Percentiles rank a stretch among this genome's conserved stretches.
phyloP scores from a whole-genome alignment of 2,329 filamentous ascomycete genomes.

The Fusarium sp. region DNA sequence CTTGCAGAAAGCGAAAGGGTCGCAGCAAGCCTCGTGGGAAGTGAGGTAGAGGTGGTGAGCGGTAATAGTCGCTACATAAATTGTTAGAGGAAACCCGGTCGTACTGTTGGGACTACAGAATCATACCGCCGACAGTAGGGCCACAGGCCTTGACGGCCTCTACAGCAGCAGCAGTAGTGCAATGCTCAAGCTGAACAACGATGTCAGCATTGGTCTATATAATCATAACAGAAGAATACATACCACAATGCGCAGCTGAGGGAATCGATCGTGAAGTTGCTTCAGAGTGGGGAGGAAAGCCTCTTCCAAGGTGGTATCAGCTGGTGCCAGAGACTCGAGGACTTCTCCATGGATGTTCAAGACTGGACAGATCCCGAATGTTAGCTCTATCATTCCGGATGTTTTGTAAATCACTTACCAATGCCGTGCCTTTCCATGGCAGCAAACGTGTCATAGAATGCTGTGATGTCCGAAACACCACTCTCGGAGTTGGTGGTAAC shows the following conservation, averaged over 20 bases:
- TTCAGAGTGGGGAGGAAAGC: conserved; percentile 83
- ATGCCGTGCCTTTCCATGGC: conserved; percentile 88
- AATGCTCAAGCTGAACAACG: conserved; percentile 75
- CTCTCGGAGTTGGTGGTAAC: conserved; percentile 75
- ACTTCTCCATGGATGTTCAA: conserved; percentile 94
- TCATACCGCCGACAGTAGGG: conserved; percentile 73
- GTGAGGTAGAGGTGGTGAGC: conserved; percentile 88
- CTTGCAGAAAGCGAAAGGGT: conserved; percentile 75
- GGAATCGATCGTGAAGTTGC: conserved; percentile 79
- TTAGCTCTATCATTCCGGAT: background rate
- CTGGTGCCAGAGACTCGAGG: conserved; percentile 62
- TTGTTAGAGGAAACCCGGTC: background rate
- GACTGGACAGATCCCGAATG: conserved; percentile 56
- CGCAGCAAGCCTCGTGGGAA: conserved; percentile 76
- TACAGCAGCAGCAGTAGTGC: conserved; percentile 84
- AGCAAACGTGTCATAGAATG: conserved; percentile 83
- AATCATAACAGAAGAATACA: background rate
- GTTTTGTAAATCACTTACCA: conserved; percentile 25
- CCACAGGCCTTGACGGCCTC: conserved; percentile 82
- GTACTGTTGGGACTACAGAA: background rate
- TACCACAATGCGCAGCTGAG: conserved; percentile 72
- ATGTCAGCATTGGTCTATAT: conserved; percentile 1
- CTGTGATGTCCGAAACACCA: conserved; percentile 76
- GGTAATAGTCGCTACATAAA: conserved; percentile 77
- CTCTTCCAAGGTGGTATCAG: conserved; percentile 59